These are phyloP conservation scores for Hymenoscyphus salicellus DNA, from an alignment of 2,329 filamentous ascomycete genomes.

Conservation along the genomic window DNA sequence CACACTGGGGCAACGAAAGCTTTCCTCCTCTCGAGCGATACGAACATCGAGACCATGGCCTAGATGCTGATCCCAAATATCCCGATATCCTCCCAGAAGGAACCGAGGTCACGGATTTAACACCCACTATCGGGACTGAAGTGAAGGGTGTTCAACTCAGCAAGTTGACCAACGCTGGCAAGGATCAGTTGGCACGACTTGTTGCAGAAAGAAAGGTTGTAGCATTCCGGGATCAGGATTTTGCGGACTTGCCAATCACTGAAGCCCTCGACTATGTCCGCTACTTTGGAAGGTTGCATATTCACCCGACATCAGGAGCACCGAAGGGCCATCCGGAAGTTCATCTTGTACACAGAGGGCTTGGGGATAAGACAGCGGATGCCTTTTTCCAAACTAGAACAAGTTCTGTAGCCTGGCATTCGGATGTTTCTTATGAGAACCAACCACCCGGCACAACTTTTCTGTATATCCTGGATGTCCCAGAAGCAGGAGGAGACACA, in stretches of 20 bases:
- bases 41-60: constrained; percentile 71
- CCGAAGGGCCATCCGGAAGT: constrained; percentile 72
- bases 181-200: constrained; percentile 72
- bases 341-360: constrained; percentile 74
- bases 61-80: constrained; percentile 67
- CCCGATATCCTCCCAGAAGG: constrained; percentile 61
- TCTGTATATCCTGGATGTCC: constrained; percentile 80
- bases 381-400: constrained; percentile 67
- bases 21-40: constrained; percentile 67
- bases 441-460: constrained; percentile 91
- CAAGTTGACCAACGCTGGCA: constrained; percentile 63
- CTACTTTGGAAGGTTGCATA: constrained; percentile 79
- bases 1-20: constrained; percentile 61
- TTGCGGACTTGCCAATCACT: constrained; percentile 65
- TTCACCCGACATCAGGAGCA: constrained; percentile 74
- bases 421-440: constrained; percentile 80
- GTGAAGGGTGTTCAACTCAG: constrained; percentile 69
- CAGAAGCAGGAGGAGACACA: constrained; percentile 77
- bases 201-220: constrained; percentile 77
- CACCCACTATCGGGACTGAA: constrained; percentile 71
- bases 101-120: constrained; percentile 58
- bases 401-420: constrained; percentile 84
- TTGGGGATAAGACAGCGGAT: constrained; percentile 57
- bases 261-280: constrained; percentile 66
- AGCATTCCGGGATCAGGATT: constrained; percentile 73